A percentile compares a stretch with the other conserved stretches of the same genome.
Evolutionary conservation across 108 stramenopile species (phyloP).

Genomic region (Cyclotella baltica): DNA sequence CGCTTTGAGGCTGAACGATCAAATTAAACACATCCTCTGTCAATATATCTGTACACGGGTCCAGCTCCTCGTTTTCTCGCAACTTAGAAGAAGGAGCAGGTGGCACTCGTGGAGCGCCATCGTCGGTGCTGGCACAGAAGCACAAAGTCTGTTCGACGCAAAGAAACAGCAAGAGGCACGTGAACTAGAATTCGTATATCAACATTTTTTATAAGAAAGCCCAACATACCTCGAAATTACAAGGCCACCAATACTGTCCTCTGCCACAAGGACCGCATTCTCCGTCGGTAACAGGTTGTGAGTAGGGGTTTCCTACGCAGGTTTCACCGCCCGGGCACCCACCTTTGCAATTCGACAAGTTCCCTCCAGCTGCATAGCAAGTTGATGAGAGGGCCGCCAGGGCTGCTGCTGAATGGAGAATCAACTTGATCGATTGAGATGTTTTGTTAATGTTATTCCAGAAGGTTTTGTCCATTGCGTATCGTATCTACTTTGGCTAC

Average conservation of each 20-base stretch:
- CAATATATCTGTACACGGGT: conserved; percentile 37
- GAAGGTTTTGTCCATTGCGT: neutral
- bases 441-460: neutral
- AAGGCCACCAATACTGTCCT: conserved; percentile 50
- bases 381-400: neutral
- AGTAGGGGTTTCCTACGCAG: conserved; percentile 45
- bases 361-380: conserved; percentile 21
- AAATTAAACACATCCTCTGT: conserved; percentile 43
- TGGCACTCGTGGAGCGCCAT: conserved; percentile 35
- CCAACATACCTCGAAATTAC: conserved; percentile 49
- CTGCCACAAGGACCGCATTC: conserved; percentile 39
- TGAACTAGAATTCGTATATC: neutral
- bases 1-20: conserved; percentile 35
- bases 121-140: conserved; percentile 27
- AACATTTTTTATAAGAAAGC: neutral
- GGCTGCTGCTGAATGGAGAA: neutral
- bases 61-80: conserved; percentile 28
- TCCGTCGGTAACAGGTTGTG: conserved; percentile 36
- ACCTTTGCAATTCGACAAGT: conserved; percentile 52
- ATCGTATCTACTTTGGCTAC: too few relatives aligned
- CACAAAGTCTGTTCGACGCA: conserved; percentile 38
- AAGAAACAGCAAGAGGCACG: neutral
- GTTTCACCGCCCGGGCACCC: conserved; percentile 43
- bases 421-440: neutral
- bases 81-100: conserved; percentile 41